Percentiles rank a stretch among this genome's conserved stretches.
These are phyloP conservation scores for Botryotinia calthae DNA, from an alignment of 2,329 filamentous ascomycete genomes.

Conservation along the genomic window DNA sequence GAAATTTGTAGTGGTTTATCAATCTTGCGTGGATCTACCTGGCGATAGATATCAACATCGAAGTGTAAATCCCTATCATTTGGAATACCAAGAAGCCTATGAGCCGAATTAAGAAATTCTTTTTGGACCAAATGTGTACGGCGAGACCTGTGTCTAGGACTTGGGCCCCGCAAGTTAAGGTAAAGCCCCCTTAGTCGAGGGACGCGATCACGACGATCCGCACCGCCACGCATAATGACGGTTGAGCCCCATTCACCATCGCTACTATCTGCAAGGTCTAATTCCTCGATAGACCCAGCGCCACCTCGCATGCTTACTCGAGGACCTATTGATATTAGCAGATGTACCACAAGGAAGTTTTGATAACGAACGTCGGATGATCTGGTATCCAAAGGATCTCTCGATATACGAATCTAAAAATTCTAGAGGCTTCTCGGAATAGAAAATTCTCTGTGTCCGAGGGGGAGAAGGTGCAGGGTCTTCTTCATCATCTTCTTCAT, in stretches of 20 bases:
- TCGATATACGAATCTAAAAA: slow-evolving; percentile 36
- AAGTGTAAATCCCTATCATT: neutral
- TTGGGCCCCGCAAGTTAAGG: neutral
- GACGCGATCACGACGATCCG: neutral
- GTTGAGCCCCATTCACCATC: neutral
- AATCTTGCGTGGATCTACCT: slow-evolving; percentile 10
- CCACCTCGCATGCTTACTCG: slow-evolving; percentile 7
- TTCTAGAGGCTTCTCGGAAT: slow-evolving; percentile 33
- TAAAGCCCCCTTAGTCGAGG: neutral
- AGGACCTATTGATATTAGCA: slow-evolving; percentile 11
- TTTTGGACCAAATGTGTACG: slow-evolving; percentile 2
- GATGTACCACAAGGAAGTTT: too few relatives aligned
- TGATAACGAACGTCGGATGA: slow-evolving; percentile 26
- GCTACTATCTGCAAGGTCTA: neutral
- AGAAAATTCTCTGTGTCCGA: slow-evolving; percentile 28
- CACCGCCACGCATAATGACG: slow-evolving; percentile 13
- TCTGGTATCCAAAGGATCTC: slow-evolving; percentile 32
- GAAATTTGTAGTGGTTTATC: neutral
- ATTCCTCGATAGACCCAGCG: slow-evolving; percentile 14
- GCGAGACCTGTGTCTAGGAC: neutral
- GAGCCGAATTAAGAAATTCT: slow-evolving; percentile 5
- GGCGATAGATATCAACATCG: slow-evolving; percentile 9
- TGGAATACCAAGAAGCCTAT: neutral
- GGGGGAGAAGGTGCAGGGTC: slow-evolving; percentile 23
- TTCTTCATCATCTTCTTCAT: slow-evolving; percentile 25